These are phyloP conservation scores for Sarocladiaceae sp. DNA, from an alignment of 2,329 filamentous ascomycete genomes.

Conservation along the genomic window DNA sequence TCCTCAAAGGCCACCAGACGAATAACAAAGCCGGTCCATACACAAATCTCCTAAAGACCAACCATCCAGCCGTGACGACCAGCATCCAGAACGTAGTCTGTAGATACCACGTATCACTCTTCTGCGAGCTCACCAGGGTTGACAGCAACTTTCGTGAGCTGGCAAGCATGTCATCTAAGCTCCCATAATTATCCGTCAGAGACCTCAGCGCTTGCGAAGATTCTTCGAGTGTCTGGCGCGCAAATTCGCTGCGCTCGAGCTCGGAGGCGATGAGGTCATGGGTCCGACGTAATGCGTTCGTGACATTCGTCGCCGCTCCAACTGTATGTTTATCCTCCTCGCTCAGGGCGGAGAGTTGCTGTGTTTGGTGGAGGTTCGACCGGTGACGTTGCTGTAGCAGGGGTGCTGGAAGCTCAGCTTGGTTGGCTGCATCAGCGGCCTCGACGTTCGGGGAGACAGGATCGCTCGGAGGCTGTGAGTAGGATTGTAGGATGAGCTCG, in stretches of 20 bases:
- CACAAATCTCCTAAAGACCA: constrained; percentile 76
- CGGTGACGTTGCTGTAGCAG: constrained; percentile 14
- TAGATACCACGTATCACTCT: constrained; percentile 97
- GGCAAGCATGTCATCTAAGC: constrained; percentile 71
- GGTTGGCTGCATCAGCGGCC: constrained; percentile 14
- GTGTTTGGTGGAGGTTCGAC: constrained; percentile 25
- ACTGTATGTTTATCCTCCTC: constrained; percentile 70
- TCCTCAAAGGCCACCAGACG: constrained; percentile 73
- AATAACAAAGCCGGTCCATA: constrained; percentile 93
- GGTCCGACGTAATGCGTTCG: constrained; percentile 75
- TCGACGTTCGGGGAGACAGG: constrained; percentile 24
- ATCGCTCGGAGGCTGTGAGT: constrained; percentile 40
- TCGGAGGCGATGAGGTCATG: constrained; percentile 84
- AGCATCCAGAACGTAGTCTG: constrained; percentile 86
- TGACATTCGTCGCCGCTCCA: constrained; percentile 78
- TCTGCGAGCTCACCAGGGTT: constrained; percentile 79
- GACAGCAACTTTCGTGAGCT: constrained; percentile 72
- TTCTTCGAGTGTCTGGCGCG: constrained; percentile 81
- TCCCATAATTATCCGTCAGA: constrained; percentile 75
- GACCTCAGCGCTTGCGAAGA: constrained; percentile 78
- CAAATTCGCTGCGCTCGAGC: constrained; percentile 81
- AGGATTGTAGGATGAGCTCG: constrained; percentile 66
- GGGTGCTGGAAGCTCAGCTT: constrained; percentile 17
- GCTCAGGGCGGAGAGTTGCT: constrained; percentile 35
- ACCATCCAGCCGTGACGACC: constrained; percentile 72